Conservation (phyloP, 352 stramenopile species). For the Pythium volutum region DNA sequence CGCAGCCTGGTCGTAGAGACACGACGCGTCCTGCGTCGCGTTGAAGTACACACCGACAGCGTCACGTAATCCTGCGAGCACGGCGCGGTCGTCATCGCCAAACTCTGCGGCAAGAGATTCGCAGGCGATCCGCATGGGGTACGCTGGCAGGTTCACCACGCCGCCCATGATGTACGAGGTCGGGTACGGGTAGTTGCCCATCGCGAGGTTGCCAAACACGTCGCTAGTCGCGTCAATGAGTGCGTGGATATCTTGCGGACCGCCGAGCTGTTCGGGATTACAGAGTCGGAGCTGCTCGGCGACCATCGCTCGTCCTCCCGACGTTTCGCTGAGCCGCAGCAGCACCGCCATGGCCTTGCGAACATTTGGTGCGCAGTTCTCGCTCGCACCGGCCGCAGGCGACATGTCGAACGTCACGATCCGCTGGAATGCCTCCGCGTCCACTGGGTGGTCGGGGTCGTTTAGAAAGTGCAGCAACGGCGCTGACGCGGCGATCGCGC, state of each 20-base stretch:
- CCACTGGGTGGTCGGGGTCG: constrained; percentile 27
- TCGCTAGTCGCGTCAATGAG: constrained; percentile 67
- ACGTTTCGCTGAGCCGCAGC: constrained; percentile 36
- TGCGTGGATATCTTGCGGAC: constrained; percentile 35
- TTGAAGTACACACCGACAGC: constrained; percentile 78
- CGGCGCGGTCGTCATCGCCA: constrained; percentile 24
- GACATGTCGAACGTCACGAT: constrained; percentile 67
- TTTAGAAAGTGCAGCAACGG: constrained; percentile 56
- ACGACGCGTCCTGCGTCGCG: constrained; percentile 51
- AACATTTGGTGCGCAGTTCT: constrained; percentile 82
- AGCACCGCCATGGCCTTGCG: constrained; percentile 53
- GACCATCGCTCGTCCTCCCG: constrained; percentile 46
- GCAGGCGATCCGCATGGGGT: constrained; percentile 88
- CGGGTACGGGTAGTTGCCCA: constrained; percentile 96
- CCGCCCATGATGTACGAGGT: constrained; percentile 93
- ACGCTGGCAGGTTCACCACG: constrained; percentile 78
- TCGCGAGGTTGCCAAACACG: constrained; percentile 92
- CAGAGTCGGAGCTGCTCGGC: constrained; percentile 21
- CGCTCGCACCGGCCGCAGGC: constrained; percentile 51
- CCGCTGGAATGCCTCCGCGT: constrained; percentile 33
- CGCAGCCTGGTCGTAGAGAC: constrained; percentile 55
- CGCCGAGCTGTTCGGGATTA: neutral
- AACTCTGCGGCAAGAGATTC: constrained; percentile 47
- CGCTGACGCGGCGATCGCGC: constrained; percentile 59
- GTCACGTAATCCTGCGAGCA: constrained; percentile 55